A percentile compares a stretch with the other conserved stretches of the same genome.
phyloP scores from a whole-genome alignment of 768 basidiomycete species.

The Russula griseocarnosa region DNA sequence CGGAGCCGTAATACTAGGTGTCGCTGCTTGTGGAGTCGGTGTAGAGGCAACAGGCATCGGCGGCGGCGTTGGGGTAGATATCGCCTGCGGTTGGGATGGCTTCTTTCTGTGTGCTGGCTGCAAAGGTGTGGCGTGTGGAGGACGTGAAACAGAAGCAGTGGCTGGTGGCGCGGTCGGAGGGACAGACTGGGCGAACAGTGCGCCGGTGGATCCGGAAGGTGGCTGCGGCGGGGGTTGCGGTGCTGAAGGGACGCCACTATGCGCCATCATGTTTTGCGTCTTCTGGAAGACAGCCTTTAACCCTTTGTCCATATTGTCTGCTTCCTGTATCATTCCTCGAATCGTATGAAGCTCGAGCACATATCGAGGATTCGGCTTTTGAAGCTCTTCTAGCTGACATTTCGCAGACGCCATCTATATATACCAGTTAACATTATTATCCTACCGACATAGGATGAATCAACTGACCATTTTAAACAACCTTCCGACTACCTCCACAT shows the following conservation, averaged over 20 bases:
- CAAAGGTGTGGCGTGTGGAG: conserved; percentile 2
- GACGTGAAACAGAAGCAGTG: conserved; percentile 2
- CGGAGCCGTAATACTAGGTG: conserved; percentile 23
- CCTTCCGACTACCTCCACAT: conserved; percentile 9
- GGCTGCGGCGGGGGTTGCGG: conserved; percentile 15
- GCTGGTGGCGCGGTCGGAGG: neutral
- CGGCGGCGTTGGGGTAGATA: conserved; percentile 23
- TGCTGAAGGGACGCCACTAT: neutral
- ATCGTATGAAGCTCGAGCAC: conserved; percentile 27
- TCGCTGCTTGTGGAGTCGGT: conserved; percentile 22
- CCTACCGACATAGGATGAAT: neutral
- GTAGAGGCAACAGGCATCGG: conserved; percentile 16
- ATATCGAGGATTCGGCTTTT: conserved; percentile 20
- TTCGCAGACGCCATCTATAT: conserved; percentile 21
- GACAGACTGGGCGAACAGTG: neutral
- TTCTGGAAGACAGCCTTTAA: conserved; percentile 9
- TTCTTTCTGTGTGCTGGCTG: conserved; percentile 21
- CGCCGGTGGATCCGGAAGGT: neutral
- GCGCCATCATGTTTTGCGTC: neutral
- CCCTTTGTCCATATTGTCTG: conserved; percentile 25
- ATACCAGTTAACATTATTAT: neutral
- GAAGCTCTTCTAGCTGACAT: conserved; percentile 19
- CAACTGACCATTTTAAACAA: conserved; percentile 18
- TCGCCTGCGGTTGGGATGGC: conserved; percentile 11
- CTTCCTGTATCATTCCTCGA: conserved; percentile 27